Evolutionary conservation across 345 rosid species (phyloP).

Genomic region (Hypericum androsaemum): DNA sequence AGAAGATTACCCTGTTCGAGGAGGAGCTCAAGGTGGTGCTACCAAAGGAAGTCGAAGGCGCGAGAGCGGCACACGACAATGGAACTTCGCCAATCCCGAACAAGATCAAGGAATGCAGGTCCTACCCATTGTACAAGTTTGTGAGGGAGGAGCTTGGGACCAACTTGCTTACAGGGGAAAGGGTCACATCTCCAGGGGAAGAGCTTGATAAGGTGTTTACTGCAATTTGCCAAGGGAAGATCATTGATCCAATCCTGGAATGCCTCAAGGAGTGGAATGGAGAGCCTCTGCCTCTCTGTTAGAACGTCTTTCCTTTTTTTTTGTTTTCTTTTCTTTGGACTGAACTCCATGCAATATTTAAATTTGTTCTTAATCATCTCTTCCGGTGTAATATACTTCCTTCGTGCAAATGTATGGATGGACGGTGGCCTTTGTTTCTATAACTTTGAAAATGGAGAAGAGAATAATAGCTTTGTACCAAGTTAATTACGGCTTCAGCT

Average conservation of each 20-base stretch:
- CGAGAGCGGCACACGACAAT: neutral
- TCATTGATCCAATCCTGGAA: constrained; percentile 8
- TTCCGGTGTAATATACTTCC: too few relatives aligned
- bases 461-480: too few relatives aligned
- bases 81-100: neutral
- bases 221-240: constrained; percentile 7
- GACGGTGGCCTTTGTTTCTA: too few relatives aligned
- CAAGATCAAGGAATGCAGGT: constrained; percentile 10
- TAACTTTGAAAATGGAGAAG: too few relatives aligned
- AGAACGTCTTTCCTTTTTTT: neutral
- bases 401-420: too few relatives aligned
- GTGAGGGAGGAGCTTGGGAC: constrained; percentile 11
- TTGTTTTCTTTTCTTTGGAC: neutral
- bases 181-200: constrained; percentile 1
- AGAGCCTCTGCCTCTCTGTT: constrained; percentile 6
- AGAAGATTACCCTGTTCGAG: constrained; percentile 5
- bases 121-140: constrained; percentile 8
- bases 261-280: constrained; percentile 9
- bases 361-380: too few relatives aligned
- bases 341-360: too few relatives aligned
- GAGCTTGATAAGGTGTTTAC: constrained; percentile 7
- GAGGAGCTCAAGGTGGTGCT: constrained; percentile 4
- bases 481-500: too few relatives aligned
- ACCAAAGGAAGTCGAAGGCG: constrained; percentile 6
- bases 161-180: constrained; percentile 3